Base-by-base conservation (phyloP, 192 early-diverging fungal genomes). In the Obelidium mucronatum region DNA sequence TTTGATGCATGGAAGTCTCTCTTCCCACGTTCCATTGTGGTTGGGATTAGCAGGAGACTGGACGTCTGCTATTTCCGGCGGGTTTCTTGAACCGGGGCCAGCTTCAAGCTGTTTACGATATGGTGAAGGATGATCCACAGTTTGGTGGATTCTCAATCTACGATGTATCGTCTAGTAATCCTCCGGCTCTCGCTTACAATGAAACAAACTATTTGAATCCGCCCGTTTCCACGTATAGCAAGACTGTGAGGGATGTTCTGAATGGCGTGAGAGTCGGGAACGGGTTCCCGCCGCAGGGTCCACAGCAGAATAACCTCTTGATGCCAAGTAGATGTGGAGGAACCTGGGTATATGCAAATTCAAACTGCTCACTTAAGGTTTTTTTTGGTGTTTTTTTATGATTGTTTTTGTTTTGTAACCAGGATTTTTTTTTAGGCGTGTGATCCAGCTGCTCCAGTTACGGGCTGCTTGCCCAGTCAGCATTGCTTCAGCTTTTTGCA, bases 61-160 rank as follows among this genome's bases (percentile, higher is more conserved):
- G 37, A 72, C 69, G 2, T 55, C 69, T 1, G 51, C 69, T 31
- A 72, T 72, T 37, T n/a, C 69, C 11, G 69, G 69, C 24, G 69
- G 69, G 3, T 72, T 72, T n/a, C 35, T 72, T 1, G 69, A 72
- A 15, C 26, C n/a, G 2, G 69, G 69, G 24, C 69, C 69, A 0
- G n/a, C 33, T 72, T 1, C 69, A 72, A 40, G 69, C 69, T 34
- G 69, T 72, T 5, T 72, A 72, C 35, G 69, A 72, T 37, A 72
- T 72, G 69, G 54, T 72, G 6, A 58, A 58, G 36, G 31, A 36
- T 30, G 34, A 58, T 51, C 6, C 51, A 3, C 69, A 72, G 34
- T 72, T 72, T 37, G 33, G 19, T 11, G 69, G 69, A 35, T 72
- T 72, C 54, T 58, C 53, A 19, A 54, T 72, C 15, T 72, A 72